Conservation (phyloP, 108 stramenopile genomes). For the Nitzschia inconspicua region DNA sequence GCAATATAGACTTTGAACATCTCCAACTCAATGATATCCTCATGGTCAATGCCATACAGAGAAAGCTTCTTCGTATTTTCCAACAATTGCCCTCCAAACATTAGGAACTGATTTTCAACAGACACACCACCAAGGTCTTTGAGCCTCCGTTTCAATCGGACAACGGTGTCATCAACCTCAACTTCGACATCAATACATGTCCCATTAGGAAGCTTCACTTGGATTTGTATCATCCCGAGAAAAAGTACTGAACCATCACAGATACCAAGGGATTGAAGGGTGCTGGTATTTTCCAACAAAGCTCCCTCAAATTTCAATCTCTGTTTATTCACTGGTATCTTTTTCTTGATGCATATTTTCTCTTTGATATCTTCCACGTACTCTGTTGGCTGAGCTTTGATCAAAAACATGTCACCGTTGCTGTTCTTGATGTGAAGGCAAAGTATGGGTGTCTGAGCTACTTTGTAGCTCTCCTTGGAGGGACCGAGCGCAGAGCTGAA, state of each 20-base stretch:
- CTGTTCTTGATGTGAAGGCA: no score
- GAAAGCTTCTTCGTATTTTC: slow-evolving; percentile 6
- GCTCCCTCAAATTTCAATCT: no score
- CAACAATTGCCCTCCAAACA: slow-evolving; percentile 26
- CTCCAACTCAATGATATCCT: background rate
- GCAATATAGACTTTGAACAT: slow-evolving; percentile 7
- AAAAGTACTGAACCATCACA: slow-evolving; percentile 4
- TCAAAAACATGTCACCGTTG: no score
- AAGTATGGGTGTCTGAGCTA: no score
- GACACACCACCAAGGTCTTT: background rate
- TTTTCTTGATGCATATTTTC: no score
- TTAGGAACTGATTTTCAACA: slow-evolving; percentile 12
- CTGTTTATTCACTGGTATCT: no score
- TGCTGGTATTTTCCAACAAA: no score
- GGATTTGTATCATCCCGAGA: slow-evolving; percentile 13
- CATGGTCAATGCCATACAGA: slow-evolving; percentile 8
- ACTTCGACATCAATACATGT: slow-evolving; percentile 2
- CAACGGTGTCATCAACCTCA: slow-evolving; percentile 11
- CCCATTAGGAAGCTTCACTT: slow-evolving; percentile 1
- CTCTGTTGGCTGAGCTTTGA: no score
- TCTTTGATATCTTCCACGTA: no score
- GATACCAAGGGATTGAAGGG: no score
- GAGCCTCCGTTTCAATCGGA: slow-evolving; percentile 4
- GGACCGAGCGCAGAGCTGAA: no score
- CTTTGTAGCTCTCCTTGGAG: no score